Percentiles rank a stretch among this genome's conserved stretches.
These are phyloP conservation scores for Lipomyces sp. DNA, from an alignment of 805 yeast genomes.

Conservation along the genomic window DNA sequence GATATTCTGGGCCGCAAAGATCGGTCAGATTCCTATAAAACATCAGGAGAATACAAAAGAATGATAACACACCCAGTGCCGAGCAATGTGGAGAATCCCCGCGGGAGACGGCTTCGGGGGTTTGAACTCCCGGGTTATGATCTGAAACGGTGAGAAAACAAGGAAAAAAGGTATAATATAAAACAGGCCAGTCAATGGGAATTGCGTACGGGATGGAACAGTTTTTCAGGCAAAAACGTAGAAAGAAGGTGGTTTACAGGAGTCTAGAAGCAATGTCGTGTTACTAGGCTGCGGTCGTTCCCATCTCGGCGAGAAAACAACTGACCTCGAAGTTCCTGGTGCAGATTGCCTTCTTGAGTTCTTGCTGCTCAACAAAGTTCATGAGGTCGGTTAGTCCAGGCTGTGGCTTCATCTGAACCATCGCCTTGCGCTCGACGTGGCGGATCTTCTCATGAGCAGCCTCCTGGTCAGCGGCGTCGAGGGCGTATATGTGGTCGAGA, in stretches of 20 bases:
- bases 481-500: conserved; percentile 47
- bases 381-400: conserved; percentile 49
- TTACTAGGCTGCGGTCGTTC: too few species aligned
- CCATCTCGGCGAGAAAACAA: too few species aligned
- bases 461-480: conserved; percentile 42
- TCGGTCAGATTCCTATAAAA: background rate
- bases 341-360: conserved; percentile 53
- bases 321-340: conserved; percentile 53
- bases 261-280: too few species aligned
- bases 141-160: too few species aligned
- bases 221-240: conserved; percentile 43
- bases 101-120: conserved; percentile 70
- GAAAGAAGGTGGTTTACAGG: conserved; percentile 55
- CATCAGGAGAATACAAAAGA: background rate
- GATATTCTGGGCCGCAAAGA: conserved; percentile 31
- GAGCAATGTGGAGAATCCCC: conserved; percentile 57
- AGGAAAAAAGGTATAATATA: too few species aligned
- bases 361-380: conserved; percentile 33
- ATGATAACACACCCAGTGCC: conserved; percentile 44
- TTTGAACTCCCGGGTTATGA: conserved; percentile 58
- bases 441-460: conserved; percentile 49
- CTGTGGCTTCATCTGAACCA: conserved; percentile 51
- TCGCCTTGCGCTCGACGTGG: conserved; percentile 58
- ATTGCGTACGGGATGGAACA: conserved; percentile 53
- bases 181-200: too few species aligned